Evolutionary conservation across 768 basidiomycete species (phyloP).

Genomic region (Pisolithus sp.): DNA sequence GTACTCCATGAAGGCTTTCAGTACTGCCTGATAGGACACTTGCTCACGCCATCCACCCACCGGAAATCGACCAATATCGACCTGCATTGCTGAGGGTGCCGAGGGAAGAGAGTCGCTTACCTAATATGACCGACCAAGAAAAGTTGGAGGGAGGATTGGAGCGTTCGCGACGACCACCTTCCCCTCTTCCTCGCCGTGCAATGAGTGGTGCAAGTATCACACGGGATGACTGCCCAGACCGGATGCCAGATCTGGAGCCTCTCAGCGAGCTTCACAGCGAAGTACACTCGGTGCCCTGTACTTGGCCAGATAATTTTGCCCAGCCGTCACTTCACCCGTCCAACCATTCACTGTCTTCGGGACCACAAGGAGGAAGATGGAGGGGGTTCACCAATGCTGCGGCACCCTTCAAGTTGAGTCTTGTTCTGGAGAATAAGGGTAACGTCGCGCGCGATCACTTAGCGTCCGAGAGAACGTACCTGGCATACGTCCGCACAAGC

Average conservation of each 20-base stretch:
- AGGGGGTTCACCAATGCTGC: constrained; percentile 1
- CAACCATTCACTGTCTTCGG: not conserved
- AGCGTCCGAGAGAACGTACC: constrained; percentile 56
- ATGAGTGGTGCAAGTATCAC: constrained; percentile 10
- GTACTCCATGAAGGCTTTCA: too few species aligned
- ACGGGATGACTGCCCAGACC: constrained; percentile 5
- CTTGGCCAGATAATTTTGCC: not conserved
- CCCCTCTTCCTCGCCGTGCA: not conserved
- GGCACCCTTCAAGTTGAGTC: constrained; percentile 14
- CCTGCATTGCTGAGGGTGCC: not conserved
- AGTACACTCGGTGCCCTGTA: constrained; percentile 3
- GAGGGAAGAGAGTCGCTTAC: not conserved
- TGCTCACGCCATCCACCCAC: too few species aligned
- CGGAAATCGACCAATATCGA: too few species aligned
- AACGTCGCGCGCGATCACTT: constrained; percentile 62
- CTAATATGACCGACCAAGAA: not conserved
- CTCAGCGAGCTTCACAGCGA: constrained; percentile 10
- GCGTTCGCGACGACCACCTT: not conserved
- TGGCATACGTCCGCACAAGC: constrained; percentile 62
- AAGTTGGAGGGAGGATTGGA: not conserved
- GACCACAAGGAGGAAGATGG: too few species aligned
- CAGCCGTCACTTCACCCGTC: not conserved
- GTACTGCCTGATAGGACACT: not conserved
- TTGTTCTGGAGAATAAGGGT: constrained; percentile 50
- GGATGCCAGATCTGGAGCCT: constrained; percentile 19